These are phyloP conservation scores for Monilinia polystroma DNA, from an alignment of 2,329 filamentous ascomycete species.

Conservation along the genomic window DNA sequence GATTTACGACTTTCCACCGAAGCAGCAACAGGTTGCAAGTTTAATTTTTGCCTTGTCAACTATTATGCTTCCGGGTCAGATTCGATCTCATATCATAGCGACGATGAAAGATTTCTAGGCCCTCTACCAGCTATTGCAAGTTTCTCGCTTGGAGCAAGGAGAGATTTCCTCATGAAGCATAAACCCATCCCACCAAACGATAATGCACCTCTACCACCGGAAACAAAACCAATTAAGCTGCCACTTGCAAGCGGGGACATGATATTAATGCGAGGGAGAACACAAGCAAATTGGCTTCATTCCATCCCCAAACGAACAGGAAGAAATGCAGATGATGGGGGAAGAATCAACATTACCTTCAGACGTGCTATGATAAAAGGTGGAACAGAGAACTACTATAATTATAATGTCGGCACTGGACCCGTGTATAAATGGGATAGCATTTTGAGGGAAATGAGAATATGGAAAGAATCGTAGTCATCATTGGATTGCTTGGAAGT, in stretches of 20 bases:
- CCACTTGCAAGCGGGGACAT: conserved; percentile 69
- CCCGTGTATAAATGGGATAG: conserved; percentile 68
- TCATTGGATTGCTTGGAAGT: conserved; percentile 21
- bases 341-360: conserved; percentile 76
- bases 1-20: conserved; percentile 62
- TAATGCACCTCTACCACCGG: conserved; percentile 32
- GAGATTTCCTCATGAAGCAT: conserved; percentile 79
- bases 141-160: conserved; percentile 67
- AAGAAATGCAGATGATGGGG: conserved; percentile 59
- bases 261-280: conserved; percentile 73
- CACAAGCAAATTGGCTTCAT: conserved; percentile 76
- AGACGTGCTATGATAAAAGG: conserved; percentile 66
- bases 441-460: conserved; percentile 46
- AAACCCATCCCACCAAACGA: conserved; percentile 54
- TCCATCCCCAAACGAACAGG: conserved; percentile 73
- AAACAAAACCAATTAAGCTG: conserved; percentile 50
- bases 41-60: conserved; percentile 80
- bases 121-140: conserved; percentile 69
- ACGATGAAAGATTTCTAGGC: conserved; percentile 77
- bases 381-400: conserved; percentile 80
- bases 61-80: conserved; percentile 78
- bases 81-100: conserved; percentile 76
- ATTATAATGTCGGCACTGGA: conserved; percentile 75
- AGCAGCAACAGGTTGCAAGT: conserved; percentile 61
- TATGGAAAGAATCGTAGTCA: conserved; percentile 32